Evolutionary conservation across 2,329 filamentous ascomycete species (phyloP).

Genomic region (Byssothecium circinans): DNA sequence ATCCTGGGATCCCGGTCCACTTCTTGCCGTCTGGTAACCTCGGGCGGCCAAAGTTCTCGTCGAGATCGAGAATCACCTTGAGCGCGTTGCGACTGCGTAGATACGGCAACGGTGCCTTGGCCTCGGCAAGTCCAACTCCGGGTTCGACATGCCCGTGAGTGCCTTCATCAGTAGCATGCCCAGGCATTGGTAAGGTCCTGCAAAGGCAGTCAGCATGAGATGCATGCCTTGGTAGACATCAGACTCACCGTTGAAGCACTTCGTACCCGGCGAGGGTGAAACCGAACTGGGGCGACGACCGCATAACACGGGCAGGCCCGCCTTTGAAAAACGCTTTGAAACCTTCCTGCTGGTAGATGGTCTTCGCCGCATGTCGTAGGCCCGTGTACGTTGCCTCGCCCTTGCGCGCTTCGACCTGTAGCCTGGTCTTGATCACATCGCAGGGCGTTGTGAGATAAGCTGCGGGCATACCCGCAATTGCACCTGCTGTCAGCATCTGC

Average conservation of each 20-base stretch:
- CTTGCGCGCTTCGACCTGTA: slow-evolving; percentile 96
- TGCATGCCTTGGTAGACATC: neutral
- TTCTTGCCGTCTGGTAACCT: slow-evolving; percentile 54
- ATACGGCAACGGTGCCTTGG: slow-evolving; percentile 65
- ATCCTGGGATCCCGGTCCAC: slow-evolving; percentile 41
- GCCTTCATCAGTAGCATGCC: slow-evolving; percentile 57
- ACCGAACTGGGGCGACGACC: slow-evolving; percentile 95
- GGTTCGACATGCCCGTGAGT: slow-evolving; percentile 63
- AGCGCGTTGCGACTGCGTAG: slow-evolving; percentile 82
- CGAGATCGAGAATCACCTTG: slow-evolving; percentile 92
- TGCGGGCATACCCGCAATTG: slow-evolving; percentile 66
- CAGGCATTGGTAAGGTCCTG: slow-evolving; percentile 72
- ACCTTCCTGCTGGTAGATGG: slow-evolving; percentile 86
- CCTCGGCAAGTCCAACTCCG: slow-evolving; percentile 64
- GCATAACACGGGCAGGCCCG: slow-evolving; percentile 89
- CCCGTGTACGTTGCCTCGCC: slow-evolving; percentile 87
- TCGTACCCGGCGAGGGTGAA: slow-evolving; percentile 97
- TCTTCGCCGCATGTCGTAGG: slow-evolving; percentile 80
- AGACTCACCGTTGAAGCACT: slow-evolving; percentile 68
- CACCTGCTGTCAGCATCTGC: slow-evolving; percentile 90
- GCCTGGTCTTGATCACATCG: slow-evolving; percentile 98
- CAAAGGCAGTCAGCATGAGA: slow-evolving; percentile 3
- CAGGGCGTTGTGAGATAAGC: slow-evolving; percentile 92
- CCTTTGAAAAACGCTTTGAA: slow-evolving; percentile 99
- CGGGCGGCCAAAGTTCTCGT: slow-evolving; percentile 85